A percentile compares a stretch with the other conserved stretches of the same genome.
These are phyloP conservation scores for Microdochium paspali DNA, from an alignment of 2,329 filamentous ascomycete species.

Conservation along the genomic window DNA sequence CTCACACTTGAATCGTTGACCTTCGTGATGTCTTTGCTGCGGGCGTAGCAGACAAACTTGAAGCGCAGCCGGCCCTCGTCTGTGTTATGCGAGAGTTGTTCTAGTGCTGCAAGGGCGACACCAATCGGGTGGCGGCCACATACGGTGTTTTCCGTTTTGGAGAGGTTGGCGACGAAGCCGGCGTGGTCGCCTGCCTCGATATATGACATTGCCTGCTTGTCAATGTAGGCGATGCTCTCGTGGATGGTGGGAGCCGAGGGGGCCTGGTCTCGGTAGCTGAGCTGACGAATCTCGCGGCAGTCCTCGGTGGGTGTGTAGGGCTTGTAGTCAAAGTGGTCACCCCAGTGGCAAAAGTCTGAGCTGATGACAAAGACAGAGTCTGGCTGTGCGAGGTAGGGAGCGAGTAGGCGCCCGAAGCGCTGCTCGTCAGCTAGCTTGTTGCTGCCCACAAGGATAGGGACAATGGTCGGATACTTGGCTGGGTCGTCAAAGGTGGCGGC, in stretches of 20 bases:
- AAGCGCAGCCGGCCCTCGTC: slow-evolving; percentile 46
- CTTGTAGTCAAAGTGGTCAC: slow-evolving; percentile 71
- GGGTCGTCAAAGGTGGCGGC: slow-evolving; percentile 37
- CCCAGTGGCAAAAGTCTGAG: slow-evolving; percentile 98
- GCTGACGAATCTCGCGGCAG: background rate
- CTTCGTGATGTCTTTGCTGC: slow-evolving; percentile 65
- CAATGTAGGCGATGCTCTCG: slow-evolving; percentile 73
- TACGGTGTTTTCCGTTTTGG: slow-evolving; percentile 76
- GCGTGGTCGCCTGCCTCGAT: slow-evolving; percentile 69
- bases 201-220: slow-evolving; percentile 74
- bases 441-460: slow-evolving; percentile 80
- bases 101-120: slow-evolving; percentile 80
- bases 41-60: slow-evolving; percentile 76
- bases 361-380: slow-evolving; percentile 78
- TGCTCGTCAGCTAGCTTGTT: slow-evolving; percentile 59
- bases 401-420: slow-evolving; percentile 58
- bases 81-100: slow-evolving; percentile 41
- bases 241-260: slow-evolving; percentile 45
- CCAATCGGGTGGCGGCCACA: slow-evolving; percentile 94
- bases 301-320: slow-evolving; percentile 51
- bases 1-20: slow-evolving; percentile 78
- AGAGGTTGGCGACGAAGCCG: slow-evolving; percentile 59
- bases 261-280: slow-evolving; percentile 5
- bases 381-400: slow-evolving; percentile 67
- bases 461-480: slow-evolving; percentile 58